Evolutionary conservation across 176 grass and related monocot species (phyloP).

Genomic region (Neostapfia colusana): DNA sequence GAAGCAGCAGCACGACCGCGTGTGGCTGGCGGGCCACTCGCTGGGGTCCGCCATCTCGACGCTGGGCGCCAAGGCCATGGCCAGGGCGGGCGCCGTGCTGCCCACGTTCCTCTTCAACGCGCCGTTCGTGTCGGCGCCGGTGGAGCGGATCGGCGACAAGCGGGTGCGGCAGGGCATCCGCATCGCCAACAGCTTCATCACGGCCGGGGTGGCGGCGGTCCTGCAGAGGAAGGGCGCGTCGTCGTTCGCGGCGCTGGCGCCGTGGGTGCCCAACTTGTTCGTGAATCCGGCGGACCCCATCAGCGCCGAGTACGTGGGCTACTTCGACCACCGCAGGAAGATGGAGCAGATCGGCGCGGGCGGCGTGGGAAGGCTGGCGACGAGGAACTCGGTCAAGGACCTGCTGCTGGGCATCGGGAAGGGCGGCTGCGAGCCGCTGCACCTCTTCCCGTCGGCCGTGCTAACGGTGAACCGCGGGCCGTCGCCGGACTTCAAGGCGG

Average conservation of each 20-base stretch:
- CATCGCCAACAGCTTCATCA: conserved; percentile 62
- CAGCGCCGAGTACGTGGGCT: conserved; percentile 69
- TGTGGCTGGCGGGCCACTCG: conserved; percentile 78
- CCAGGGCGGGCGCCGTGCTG: conserved; percentile 38
- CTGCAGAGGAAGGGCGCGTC: conserved; percentile 18
- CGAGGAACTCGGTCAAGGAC: conserved; percentile 66
- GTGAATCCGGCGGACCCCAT: conserved; percentile 68
- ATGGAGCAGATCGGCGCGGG: conserved; percentile 75
- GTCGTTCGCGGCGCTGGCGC: conserved; percentile 52
- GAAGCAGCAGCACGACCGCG: conserved; percentile 14
- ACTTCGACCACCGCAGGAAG: conserved; percentile 68
- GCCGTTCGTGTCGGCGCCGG: conserved; percentile 52
- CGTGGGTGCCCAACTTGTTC: conserved; percentile 65
- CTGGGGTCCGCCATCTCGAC: conserved; percentile 63
- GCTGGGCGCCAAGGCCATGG: conserved; percentile 59
- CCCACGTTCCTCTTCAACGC: conserved; percentile 79
- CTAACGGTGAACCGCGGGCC: conserved; percentile 58
- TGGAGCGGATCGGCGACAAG: conserved; percentile 65
- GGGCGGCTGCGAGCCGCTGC: conserved; percentile 53
- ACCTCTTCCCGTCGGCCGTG: conserved; percentile 64
- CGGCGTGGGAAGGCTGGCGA: conserved; percentile 60
- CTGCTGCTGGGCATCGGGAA: conserved; percentile 56
- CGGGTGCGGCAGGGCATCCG: conserved; percentile 54
- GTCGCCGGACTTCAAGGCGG: conserved; percentile 57
- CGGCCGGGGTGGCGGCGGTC: conserved; percentile 45